Evolutionary conservation across 176 grass and related monocot genomes (phyloP).

Genomic region (Cenchrus fungigraminus): DNA sequence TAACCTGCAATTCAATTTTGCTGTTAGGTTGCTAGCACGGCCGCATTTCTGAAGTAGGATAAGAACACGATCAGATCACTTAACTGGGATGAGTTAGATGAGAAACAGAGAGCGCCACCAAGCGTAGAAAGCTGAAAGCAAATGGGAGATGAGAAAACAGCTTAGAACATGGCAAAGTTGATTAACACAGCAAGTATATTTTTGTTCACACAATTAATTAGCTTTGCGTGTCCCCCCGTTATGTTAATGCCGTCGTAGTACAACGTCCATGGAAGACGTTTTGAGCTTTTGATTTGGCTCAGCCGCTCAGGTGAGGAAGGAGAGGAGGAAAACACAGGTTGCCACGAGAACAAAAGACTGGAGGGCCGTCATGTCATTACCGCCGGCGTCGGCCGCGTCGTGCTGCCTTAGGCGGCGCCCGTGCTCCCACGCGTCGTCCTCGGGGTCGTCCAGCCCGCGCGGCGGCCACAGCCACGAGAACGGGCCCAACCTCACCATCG

Average conservation of each 20-base stretch:
- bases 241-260: constrained; percentile 7
- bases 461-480: constrained; percentile 66
- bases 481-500: constrained; percentile 57
- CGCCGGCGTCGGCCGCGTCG: constrained; percentile 50
- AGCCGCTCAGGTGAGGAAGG: constrained; percentile 41
- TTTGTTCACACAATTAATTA: not conserved
- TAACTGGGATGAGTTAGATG: constrained; percentile 49
- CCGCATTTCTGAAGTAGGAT: not conserved
- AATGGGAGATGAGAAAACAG: not conserved
- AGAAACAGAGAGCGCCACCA: constrained; percentile 97
- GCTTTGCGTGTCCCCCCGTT: not conserved
- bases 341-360: constrained; percentile 65
- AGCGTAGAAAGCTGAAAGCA: constrained; percentile 82
- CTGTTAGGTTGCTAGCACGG: not conserved
- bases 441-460: constrained; percentile 38
- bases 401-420: constrained; percentile 45
- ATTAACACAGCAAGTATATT: not conserved
- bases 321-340: constrained; percentile 56
- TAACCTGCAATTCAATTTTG: constrained; percentile 16
- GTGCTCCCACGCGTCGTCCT: constrained; percentile 60
- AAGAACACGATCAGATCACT: not conserved
- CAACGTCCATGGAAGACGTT: not conserved
- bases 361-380: constrained; percentile 68
- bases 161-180: not conserved
- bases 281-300: not conserved